Evolutionary conservation across 257 asterid species (phyloP).

Genomic region (Jasminum sambac): DNA sequence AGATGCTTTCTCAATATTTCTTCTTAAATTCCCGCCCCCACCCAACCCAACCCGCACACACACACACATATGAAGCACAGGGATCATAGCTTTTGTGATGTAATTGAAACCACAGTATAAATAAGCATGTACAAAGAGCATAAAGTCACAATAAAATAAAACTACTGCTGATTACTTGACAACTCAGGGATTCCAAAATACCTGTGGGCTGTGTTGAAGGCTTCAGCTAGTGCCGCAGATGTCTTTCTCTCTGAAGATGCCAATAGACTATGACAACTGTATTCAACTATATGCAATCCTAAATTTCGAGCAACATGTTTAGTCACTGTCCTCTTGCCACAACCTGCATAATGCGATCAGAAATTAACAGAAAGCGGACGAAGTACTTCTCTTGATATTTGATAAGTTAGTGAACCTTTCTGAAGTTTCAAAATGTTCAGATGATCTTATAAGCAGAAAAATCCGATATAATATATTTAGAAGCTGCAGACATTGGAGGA

Average conservation of each 20-base stretch:
- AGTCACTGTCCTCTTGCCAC: constrained; percentile 86
- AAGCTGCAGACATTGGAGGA: constrained; percentile 8
- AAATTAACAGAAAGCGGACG: constrained; percentile 9
- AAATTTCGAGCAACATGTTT: constrained; percentile 75
- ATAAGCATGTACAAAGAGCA: neutral
- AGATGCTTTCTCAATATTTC: neutral
- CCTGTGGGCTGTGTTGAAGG: constrained; percentile 81
- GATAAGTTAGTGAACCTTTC: constrained; percentile 5
- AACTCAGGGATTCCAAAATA: constrained; percentile 36
- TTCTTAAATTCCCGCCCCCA: neutral
- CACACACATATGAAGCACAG: neutral
- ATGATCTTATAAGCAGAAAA: neutral
- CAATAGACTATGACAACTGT: constrained; percentile 74
- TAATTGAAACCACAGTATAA: neutral
- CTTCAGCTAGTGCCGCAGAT: constrained; percentile 82
- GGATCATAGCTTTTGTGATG: neutral
- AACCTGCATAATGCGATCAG: constrained; percentile 56
- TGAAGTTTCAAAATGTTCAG: constrained; percentile 9
- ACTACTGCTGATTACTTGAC: constrained; percentile 17
- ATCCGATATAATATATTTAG: neutral
- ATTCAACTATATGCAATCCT: constrained; percentile 95
- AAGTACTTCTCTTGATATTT: neutral
- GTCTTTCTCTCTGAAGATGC: constrained; percentile 80
- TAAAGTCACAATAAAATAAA: neutral
- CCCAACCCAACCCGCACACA: too few relatives aligned